Evolutionary conservation across 768 basidiomycete species (phyloP), one percentile per base, ranked within the genome.

Genomic region (Termitomyces bulborhizus): DNA sequence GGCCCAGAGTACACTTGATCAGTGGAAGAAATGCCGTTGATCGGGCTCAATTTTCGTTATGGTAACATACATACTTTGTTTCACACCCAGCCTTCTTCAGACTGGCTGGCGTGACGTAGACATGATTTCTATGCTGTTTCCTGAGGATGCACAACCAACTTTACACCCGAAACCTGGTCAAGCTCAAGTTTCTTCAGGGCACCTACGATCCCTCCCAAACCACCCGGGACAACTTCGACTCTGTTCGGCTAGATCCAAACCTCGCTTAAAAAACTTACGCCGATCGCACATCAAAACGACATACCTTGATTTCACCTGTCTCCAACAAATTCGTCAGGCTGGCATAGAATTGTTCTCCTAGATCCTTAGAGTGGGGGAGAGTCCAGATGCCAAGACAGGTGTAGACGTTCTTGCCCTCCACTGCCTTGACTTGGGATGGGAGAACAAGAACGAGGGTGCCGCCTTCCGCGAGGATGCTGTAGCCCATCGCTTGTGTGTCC

Each of bases 121-220:
- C 36, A 5, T 37, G 29, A 11, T n/a, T n/a, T 27, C 59, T 56
- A 69, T 1, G 41, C 48, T 29, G 70, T 72, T 39, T 77, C 73
- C 54, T 71, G 70, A 16, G 76, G 77, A 51, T 65, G 71, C 1
- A 57, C 73, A 8, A 81, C 68, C 18, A 80, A 60, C 61, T 81
- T 81, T 15, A 57, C 62, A 4, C 72, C 78, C n/a, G 75, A 77
- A 31, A 78, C 67, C 52, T 73, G 53, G 8, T 72, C 68, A 2
- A 57, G 56, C 62, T 63, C 65, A 61, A 80, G 42, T 56, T 63
- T 63, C 44, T 71, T 65, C 29, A 80, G 59, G 2, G 73, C 77
- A 9, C 51, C 66, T 0, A 54, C 40, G 8, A 80, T 68, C 8
- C 71, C 77, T 7, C 61, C 54, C 1, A 80, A 65, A 1, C 79